Base-by-base conservation (phyloP, 2,329 filamentous ascomycete species). In the Fusarium sp. region DNA sequence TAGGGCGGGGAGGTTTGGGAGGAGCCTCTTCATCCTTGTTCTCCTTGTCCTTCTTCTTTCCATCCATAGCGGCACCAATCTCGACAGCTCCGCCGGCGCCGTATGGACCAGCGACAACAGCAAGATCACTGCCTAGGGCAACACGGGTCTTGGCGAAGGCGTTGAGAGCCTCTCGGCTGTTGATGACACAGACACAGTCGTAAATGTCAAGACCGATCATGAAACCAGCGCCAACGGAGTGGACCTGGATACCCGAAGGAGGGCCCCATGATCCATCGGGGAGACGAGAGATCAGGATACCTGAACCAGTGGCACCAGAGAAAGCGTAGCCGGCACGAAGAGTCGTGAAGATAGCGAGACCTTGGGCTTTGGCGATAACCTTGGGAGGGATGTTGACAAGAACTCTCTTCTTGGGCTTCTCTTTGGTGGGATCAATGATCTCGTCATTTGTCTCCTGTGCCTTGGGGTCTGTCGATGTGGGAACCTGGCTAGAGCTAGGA, bases 131-230 rank as follows among this genome's bases (percentile, higher is more conserved):
- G 7, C 94, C 94, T 2, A 97, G 82, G 3, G 92, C 95, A 72
- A 93, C 90, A 19, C 94, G 88, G 3, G 93, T 86, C 64, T 89
- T 90, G 66, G 91, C 92, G 80, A 97, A 97, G 0, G 93, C 92
- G 21, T 92, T 89, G 45, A 97, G 84, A 0, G 94, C 94, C 73
- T 93, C 88, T 45, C 88, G 86, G 8, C 89, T 93, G 82, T 97
- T 97, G 80, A 97, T 94, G 39, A 97, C 92, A 29, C 94, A 90
- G 6, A 97, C 93, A 75, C 93, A 96, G 80, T 97, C 94, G 83
- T 96, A 97, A 33, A 97, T 94, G 80, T 97, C 94, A 18, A 95
- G 88, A 18, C 94, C 94, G 2, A 93, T 89, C 66, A 95, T 86
- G 78, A 97, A 94, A 0, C 94, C 94, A 3, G 94, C 88, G 8